phyloP scores from a whole-genome alignment of 1,284 basidiomycete species.

The Boletus subluridellus region DNA sequence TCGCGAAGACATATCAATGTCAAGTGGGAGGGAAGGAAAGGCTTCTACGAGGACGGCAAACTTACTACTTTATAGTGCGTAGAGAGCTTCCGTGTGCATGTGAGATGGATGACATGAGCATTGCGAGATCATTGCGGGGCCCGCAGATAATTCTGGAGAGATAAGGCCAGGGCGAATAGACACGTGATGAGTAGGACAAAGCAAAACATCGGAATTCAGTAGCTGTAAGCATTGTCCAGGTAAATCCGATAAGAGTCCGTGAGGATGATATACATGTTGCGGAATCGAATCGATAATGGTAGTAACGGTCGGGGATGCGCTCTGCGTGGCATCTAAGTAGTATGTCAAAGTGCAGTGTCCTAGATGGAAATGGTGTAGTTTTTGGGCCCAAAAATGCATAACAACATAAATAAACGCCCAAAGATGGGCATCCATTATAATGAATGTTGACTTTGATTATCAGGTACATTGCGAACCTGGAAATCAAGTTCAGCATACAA shows the following conservation, averaged over 20 bases:
- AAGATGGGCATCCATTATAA: constrained; percentile 16
- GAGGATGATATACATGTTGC: constrained; percentile 18
- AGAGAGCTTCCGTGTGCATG: not conserved
- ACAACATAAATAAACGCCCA: constrained; percentile 10
- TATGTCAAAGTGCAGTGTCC: constrained; percentile 8
- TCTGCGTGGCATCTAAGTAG: constrained; percentile 21
- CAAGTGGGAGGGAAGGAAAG: constrained; percentile 32
- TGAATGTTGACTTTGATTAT: constrained; percentile 41
- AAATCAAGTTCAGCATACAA: constrained; percentile 11
- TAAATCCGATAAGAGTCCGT: constrained; percentile 16
- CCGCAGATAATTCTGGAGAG: constrained; percentile 10
- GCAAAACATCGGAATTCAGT: constrained; percentile 7
- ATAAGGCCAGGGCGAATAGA: constrained; percentile 9
- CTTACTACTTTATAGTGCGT: constrained; percentile 11
- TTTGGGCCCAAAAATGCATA: constrained; percentile 7
- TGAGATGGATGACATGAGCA: constrained; percentile 1
- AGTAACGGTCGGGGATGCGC: constrained; percentile 6
- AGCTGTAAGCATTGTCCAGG: constrained; percentile 13
- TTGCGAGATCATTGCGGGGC: not conserved
- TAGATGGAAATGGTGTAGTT: constrained; percentile 1
- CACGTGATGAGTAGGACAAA: constrained; percentile 6
- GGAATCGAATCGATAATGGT: constrained; percentile 10
- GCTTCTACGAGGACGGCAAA: not conserved
- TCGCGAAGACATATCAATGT: constrained; percentile 39
- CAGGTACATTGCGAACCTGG: constrained; percentile 51